Conservation (phyloP, 2,329 filamentous ascomycete genomes). For the Aureobasidium mangrovei region DNA sequence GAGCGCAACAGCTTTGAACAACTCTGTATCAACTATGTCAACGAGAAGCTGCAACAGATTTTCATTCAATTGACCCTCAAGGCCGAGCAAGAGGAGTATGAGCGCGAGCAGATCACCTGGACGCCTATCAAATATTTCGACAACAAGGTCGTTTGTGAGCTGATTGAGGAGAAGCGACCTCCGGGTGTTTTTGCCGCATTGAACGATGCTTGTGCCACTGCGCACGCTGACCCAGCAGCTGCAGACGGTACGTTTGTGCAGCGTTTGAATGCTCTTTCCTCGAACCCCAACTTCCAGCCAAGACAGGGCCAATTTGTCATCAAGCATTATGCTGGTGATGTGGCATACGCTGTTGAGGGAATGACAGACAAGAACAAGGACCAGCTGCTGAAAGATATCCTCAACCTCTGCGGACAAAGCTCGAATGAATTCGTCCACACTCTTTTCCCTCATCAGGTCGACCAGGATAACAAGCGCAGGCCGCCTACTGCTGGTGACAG, state of each 20-base stretch:
- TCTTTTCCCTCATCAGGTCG: constrained; percentile 85
- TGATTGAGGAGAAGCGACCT: constrained; percentile 87
- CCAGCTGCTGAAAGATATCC: constrained; percentile 83
- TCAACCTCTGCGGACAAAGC: constrained; percentile 77
- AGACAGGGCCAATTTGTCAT: constrained; percentile 95
- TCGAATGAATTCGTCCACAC: constrained; percentile 78
- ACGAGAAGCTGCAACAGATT: constrained; percentile 97
- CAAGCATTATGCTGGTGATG: constrained; percentile 97
- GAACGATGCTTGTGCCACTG: constrained; percentile 98
- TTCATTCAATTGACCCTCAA: constrained; percentile 97
- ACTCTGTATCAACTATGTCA: constrained; percentile 99
- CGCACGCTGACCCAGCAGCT: constrained; percentile 86
- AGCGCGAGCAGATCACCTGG: constrained; percentile 93
- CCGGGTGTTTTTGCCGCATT: constrained; percentile 89
- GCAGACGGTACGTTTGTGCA: constrained; percentile 96
- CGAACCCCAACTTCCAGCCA: constrained; percentile 80
- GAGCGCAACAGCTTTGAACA: constrained; percentile 99
- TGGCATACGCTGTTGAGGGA: constrained; percentile 85
- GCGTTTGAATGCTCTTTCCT: constrained; percentile 76
- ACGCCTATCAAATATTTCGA: constrained; percentile 99
- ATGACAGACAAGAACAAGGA: constrained; percentile 99
- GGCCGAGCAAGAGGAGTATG: constrained; percentile 96
- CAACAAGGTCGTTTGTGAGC: constrained; percentile 95
- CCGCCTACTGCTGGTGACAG: constrained; percentile 94
- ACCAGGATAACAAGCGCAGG: constrained; percentile 89